Evolutionary conservation across 805 yeast genomes (phyloP).

Genomic region (Saccharomyces mikatae): DNA sequence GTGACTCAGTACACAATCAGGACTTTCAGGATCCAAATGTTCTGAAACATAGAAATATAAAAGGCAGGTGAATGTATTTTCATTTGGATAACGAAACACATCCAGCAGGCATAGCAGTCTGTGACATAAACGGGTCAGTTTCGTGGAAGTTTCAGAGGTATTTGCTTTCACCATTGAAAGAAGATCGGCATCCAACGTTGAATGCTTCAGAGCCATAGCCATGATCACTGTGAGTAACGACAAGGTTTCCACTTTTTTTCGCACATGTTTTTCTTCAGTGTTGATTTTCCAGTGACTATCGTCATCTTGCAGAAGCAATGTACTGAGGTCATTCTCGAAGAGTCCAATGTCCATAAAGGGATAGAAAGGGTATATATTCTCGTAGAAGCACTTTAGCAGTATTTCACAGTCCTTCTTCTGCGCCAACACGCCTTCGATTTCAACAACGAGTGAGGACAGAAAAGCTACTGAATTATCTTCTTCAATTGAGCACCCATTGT

Average conservation of each 20-base stretch:
- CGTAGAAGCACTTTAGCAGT: constrained; percentile 11
- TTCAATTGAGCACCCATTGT: constrained; percentile 8
- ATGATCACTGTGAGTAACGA: no score
- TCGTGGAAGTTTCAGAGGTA: no score
- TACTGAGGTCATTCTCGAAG: constrained; percentile 6
- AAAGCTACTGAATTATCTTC: constrained; percentile 7
- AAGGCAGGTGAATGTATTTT: constrained; percentile 7
- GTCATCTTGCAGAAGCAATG: no score
- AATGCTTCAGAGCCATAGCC: no score
- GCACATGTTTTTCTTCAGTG: no score
- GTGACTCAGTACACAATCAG: constrained; percentile 5
- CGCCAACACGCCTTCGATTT: constrained; percentile 9
- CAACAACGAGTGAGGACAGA: constrained; percentile 6
- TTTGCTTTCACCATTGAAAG: no score
- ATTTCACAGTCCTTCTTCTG: constrained; percentile 6
- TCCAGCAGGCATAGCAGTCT: constrained; percentile 10
- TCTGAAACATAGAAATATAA: constrained; percentile 9
- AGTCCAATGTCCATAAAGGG: constrained; percentile 15
- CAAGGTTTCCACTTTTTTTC: no score
- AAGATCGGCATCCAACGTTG: no score
- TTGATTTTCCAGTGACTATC: no score
- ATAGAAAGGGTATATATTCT: constrained; percentile 18
- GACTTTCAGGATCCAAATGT: constrained; percentile 9
- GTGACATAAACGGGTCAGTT: background rate
- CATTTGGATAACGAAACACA: constrained; percentile 12